Evolutionary conservation across 148 eudicot species (phyloP).

Genomic region (Chenopodium berlandieri): DNA sequence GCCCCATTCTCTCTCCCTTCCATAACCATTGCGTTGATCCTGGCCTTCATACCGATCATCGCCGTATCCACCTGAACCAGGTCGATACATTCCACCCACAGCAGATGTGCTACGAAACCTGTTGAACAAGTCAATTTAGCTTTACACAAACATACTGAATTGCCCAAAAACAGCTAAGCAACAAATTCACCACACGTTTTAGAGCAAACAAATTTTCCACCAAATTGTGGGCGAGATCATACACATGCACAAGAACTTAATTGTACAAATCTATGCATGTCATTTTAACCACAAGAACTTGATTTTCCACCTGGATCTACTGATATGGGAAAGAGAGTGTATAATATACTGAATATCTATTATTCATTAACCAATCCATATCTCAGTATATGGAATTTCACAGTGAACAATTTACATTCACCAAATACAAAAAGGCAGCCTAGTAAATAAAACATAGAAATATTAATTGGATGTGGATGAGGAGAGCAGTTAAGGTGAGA

Average conservation of each 20-base stretch:
- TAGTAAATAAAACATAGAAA: no score
- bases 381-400: background rate
- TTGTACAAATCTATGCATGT: background rate
- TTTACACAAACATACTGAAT: background rate
- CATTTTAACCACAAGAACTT: background rate
- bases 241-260: background rate
- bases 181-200: background rate
- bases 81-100: conserved; percentile 70
- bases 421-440: no score
- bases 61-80: conserved; percentile 67
- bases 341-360: no score
- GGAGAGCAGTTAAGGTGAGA: no score
- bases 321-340: background rate
- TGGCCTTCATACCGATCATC: conserved; percentile 60
- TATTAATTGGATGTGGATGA: no score
- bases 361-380: background rate
- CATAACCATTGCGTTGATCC: conserved; percentile 76
- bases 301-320: background rate
- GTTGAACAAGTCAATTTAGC: conserved; percentile 10
- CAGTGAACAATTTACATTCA: no score
- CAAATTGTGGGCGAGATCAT: background rate
- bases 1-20: conserved; percentile 73
- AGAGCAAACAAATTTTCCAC: background rate
- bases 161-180: background rate
- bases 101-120: conserved; percentile 73